These are phyloP conservation scores for Kitagawia praeruptora DNA, from an alignment of 129 eudicot genomes.

Conservation along the genomic window DNA sequence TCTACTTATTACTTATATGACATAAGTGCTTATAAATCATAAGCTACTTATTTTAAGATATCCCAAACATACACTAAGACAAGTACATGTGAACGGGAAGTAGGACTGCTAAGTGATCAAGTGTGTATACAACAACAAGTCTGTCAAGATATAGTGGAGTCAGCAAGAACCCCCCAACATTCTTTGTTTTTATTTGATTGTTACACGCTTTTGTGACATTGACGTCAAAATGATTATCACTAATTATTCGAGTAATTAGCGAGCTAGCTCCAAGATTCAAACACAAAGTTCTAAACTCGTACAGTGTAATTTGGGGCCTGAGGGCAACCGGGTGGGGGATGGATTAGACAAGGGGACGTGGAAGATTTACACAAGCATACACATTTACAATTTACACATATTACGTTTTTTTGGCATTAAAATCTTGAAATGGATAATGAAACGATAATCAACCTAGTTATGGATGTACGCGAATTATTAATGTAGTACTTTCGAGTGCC, in stretches of 20 bases:
- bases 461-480: no score
- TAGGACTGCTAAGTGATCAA: neutral
- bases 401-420: no score
- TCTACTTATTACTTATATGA: no score
- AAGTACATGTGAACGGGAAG: neutral
- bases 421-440: no score
- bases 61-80: no score
- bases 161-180: neutral
- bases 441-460: no score
- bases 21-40: no score
- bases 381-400: no score
- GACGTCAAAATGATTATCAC: neutral
- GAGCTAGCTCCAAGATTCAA: neutral
- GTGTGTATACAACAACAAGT: neutral
- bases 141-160: neutral
- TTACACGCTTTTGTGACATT: neutral
- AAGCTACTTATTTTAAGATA: no score
- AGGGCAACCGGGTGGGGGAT: neutral
- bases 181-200: neutral
- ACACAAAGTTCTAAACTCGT: neutral
- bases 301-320: neutral
- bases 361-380: no score
- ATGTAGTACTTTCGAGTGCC: no score
- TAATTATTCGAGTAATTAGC: neutral
- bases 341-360: neutral